These are phyloP conservation scores for Kodamaea alishanica DNA, from an alignment of 1,139 yeast genomes.

Conservation along the genomic window DNA sequence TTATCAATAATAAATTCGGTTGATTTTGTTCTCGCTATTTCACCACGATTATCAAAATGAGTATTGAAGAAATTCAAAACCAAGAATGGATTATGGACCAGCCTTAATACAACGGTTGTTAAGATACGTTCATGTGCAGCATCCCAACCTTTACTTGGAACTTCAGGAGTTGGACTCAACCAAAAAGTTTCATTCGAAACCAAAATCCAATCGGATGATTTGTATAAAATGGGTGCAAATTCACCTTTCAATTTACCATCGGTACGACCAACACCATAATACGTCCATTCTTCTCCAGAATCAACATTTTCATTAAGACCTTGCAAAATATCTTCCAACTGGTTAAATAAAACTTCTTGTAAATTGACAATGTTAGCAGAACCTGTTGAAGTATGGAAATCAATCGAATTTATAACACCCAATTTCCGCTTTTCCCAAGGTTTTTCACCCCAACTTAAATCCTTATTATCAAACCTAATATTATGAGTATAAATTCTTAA, in stretches of 20 bases:
- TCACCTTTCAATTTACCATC: slow-evolving; percentile 47
- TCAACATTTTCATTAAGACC: slow-evolving; percentile 18
- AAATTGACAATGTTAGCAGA: slow-evolving; percentile 43
- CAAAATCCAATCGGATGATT: slow-evolving; percentile 32
- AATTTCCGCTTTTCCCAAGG: slow-evolving; percentile 43
- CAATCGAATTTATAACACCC: slow-evolving; percentile 38
- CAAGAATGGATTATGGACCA: slow-evolving; percentile 12
- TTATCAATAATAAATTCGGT: slow-evolving; percentile 42
- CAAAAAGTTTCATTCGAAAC: slow-evolving; percentile 36
- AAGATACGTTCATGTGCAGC: slow-evolving; percentile 23
- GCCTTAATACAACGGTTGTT: slow-evolving; percentile 17
- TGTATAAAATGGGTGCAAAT: slow-evolving; percentile 42
- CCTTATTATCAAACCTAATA: slow-evolving; percentile 44
- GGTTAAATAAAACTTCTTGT: slow-evolving; percentile 54
- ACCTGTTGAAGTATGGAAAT: slow-evolving; percentile 25
- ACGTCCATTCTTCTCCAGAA: slow-evolving; percentile 34
- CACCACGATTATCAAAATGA: slow-evolving; percentile 57
- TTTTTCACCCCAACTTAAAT: slow-evolving; percentile 32
- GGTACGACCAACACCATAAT: slow-evolving; percentile 45
- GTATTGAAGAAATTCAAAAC: slow-evolving; percentile 49
- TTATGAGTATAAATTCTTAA: slow-evolving; percentile 52
- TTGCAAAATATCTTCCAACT: slow-evolving; percentile 43
- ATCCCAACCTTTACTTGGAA: slow-evolving; percentile 36
- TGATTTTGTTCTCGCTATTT: slow-evolving; percentile 43
- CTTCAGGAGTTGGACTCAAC: slow-evolving; percentile 47